These are phyloP conservation scores for Fimicolochytrium jonesii DNA, from an alignment of 192 early-diverging fungal genomes.

Conservation along the genomic window DNA sequence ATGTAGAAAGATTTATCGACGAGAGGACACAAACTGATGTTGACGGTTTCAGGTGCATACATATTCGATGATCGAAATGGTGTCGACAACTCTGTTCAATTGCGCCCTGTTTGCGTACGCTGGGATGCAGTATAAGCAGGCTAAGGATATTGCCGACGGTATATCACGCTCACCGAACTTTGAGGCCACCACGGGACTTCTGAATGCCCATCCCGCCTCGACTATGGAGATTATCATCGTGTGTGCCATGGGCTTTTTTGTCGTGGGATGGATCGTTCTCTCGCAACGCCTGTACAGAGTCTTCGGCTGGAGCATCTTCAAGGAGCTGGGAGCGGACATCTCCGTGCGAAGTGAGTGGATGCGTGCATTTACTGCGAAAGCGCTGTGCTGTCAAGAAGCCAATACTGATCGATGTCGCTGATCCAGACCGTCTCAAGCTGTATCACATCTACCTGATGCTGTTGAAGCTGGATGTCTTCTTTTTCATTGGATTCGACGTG, in stretches of 20 bases:
- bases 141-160: slow-evolving; percentile 18
- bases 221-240: slow-evolving; percentile 32
- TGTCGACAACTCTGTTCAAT: slow-evolving; percentile 44
- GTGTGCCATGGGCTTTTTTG: slow-evolving; percentile 32
- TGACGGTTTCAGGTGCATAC: slow-evolving; percentile 24
- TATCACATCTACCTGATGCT: slow-evolving; percentile 80
- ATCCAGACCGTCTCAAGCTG: slow-evolving; percentile 44
- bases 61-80: slow-evolving; percentile 47
- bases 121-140: slow-evolving; percentile 37
- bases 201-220: slow-evolving; percentile 24
- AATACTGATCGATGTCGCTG: no score
- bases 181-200: not conserved
- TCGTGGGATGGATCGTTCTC: slow-evolving; percentile 39
- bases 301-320: slow-evolving; percentile 58
- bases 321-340: slow-evolving; percentile 55
- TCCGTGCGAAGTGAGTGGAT: slow-evolving; percentile 42
- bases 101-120: slow-evolving; percentile 37
- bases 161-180: not conserved
- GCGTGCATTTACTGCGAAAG: slow-evolving; percentile 1
- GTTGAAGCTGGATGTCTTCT: slow-evolving; percentile 80
- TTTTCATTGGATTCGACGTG: slow-evolving; percentile 69
- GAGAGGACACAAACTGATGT: not conserved
- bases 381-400: not conserved
- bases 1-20: no score
- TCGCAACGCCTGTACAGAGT: slow-evolving; percentile 42